phyloP scores from a whole-genome alignment of 1,139 yeast genomes.

The Yamadazyma siamensis region DNA sequence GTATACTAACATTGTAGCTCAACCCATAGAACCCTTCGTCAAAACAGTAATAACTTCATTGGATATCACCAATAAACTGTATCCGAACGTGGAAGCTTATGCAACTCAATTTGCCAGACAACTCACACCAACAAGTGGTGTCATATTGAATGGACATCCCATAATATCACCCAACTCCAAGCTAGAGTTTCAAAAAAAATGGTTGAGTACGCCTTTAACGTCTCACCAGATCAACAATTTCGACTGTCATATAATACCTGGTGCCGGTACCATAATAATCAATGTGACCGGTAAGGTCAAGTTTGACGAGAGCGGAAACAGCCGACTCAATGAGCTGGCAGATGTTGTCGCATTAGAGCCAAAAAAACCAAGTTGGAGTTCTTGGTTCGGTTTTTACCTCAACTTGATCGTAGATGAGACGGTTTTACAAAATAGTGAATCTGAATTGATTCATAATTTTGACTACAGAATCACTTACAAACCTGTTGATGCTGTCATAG shows the following conservation, averaged over 20 bases:
- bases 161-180: conserved; percentile 49
- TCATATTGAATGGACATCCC: conserved; percentile 66
- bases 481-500: conserved; percentile 54
- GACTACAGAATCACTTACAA: conserved; percentile 64
- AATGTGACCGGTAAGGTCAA: conserved; percentile 62
- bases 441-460: conserved; percentile 50
- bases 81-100: conserved; percentile 43
- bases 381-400: conserved; percentile 65
- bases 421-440: conserved; percentile 38
- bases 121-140: conserved; percentile 43
- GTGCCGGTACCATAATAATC: conserved; percentile 53
- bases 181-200: conserved; percentile 58
- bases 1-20: conserved; percentile 27
- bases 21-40: conserved; percentile 44
- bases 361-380: conserved; percentile 52
- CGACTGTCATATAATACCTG: conserved; percentile 73
- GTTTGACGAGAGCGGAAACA: conserved; percentile 71
- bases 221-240: conserved; percentile 60
- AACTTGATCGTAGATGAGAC: conserved; percentile 58
- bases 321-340: conserved; percentile 59
- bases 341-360: conserved; percentile 28
- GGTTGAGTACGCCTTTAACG: conserved; percentile 61
- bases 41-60: conserved; percentile 36
- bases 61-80: conserved; percentile 29
- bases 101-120: conserved; percentile 50